Conservation (phyloP, 2,329 filamentous ascomycete species). For the Neonectria sp. region DNA sequence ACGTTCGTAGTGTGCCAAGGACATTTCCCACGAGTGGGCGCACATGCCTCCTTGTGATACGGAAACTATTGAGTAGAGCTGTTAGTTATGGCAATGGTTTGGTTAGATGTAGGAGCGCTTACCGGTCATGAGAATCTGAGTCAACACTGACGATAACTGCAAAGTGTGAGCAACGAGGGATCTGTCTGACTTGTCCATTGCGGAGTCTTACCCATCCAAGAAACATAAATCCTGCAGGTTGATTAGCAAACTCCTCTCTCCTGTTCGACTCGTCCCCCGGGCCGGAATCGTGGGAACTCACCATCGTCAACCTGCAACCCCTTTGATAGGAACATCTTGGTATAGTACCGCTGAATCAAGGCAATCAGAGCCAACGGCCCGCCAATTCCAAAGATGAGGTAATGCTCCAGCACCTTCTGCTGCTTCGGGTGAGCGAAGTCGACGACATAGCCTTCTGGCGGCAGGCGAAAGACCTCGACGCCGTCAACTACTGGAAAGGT, state of each 20-base stretch:
- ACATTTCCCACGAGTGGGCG: conserved; percentile 44
- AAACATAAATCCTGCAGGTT: conserved; percentile 42
- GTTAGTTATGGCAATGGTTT: neutral
- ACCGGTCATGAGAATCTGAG: conserved; percentile 34
- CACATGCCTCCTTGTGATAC: conserved; percentile 37
- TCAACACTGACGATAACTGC: conserved; percentile 32
- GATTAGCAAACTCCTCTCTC: neutral
- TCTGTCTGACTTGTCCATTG: neutral
- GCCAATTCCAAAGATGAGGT: conserved; percentile 46
- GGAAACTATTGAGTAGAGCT: conserved; percentile 20
- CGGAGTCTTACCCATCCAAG: conserved; percentile 41
- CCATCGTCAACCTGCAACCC: conserved; percentile 46
- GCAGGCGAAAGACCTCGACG: conserved; percentile 41
- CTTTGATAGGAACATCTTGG: conserved; percentile 47
- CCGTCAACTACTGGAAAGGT: conserved; percentile 44
- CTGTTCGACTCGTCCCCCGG: too few relatives aligned
- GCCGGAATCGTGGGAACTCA: conserved; percentile 12
- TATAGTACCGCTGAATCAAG: conserved; percentile 50
- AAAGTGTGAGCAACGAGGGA: conserved; percentile 5
- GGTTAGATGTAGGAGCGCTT: neutral
- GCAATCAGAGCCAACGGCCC: conserved; percentile 44
- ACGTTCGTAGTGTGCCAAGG: conserved; percentile 34
- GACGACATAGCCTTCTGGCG: conserved; percentile 47
- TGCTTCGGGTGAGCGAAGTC: conserved; percentile 31
- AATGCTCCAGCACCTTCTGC: conserved; percentile 27